Conservation (phyloP, 2,329 filamentous ascomycete genomes). For the Fusarium algeriense region DNA sequence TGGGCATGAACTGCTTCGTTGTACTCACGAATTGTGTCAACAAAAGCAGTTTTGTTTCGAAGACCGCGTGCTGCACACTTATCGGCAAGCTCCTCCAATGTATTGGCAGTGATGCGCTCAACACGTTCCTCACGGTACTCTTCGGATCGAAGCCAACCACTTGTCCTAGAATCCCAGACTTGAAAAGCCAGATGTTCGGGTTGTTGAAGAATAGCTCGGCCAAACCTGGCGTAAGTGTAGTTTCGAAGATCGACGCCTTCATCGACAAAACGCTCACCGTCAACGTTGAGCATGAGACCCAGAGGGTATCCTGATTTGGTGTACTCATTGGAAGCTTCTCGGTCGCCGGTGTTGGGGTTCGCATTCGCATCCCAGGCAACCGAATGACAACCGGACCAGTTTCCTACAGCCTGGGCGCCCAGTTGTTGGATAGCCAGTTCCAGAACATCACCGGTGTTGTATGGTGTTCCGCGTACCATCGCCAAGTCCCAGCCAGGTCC, state of each 20-base stretch:
- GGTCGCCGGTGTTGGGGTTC: conserved; percentile 14
- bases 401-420: conserved; percentile 1
- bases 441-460: conserved; percentile 24
- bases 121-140: conserved; percentile 24
- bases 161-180: conserved; percentile 16
- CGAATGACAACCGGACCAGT: conserved; percentile 17
- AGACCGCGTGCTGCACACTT: conserved; percentile 8
- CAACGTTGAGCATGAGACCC: conserved; percentile 15
- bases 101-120: conserved; percentile 5
- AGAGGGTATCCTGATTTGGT: conserved; percentile 24
- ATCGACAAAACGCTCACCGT: conserved; percentile 11
- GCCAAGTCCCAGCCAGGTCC: conserved; percentile 53
- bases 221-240: conserved; percentile 25
- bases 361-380: conserved; percentile 24
- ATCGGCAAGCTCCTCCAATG: background rate
- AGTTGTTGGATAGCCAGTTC: conserved; percentile 1
- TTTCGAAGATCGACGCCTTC: conserved; percentile 19
- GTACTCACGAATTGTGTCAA: conserved; percentile 8
- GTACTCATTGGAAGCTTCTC: conserved; percentile 22
- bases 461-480: conserved; percentile 45
- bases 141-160: conserved; percentile 10
- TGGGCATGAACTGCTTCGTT: conserved; percentile 17
- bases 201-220: conserved; percentile 17
- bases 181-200: conserved; percentile 22
- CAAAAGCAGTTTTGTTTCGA: background rate